phyloP scores from a whole-genome alignment of 495 filamentous ascomycete genomes.

The Pyrenopolyporus hunteri region DNA sequence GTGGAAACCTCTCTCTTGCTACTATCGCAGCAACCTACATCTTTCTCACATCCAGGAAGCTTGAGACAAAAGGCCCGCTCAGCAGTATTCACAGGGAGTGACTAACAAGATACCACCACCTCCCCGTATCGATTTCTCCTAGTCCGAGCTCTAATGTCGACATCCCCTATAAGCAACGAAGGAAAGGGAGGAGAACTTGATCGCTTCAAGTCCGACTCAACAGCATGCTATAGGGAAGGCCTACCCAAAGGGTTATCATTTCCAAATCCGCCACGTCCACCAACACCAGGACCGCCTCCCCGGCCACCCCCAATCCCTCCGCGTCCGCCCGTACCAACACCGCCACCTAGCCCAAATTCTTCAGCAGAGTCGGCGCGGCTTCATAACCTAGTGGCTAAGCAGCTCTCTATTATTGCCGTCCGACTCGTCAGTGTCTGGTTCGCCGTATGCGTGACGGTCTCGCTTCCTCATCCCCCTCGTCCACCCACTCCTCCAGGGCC shows the following conservation, averaged over 20 bases:
- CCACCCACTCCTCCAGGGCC: constrained; percentile 41
- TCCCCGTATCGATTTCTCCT: not conserved
- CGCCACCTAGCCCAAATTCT: constrained; percentile 39
- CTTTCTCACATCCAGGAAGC: not conserved
- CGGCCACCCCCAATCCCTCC: constrained; percentile 40
- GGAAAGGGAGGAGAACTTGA: not conserved
- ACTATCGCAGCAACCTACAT: not conserved
- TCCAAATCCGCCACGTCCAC: constrained; percentile 41
- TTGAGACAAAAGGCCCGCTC: not conserved
- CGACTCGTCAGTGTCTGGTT: constrained; percentile 15
- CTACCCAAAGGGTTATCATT: constrained; percentile 19
- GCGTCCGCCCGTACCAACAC: constrained; percentile 40
- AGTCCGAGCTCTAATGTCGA: not conserved
- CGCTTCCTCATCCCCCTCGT: constrained; percentile 35
- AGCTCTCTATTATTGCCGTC: constrained; percentile 24
- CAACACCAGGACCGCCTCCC: constrained; percentile 41
- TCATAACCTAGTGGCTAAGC: constrained; percentile 1
- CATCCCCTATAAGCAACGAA: not conserved
- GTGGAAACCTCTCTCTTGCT: not conserved
- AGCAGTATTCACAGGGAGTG: not conserved
- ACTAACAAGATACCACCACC: constrained; percentile 2
- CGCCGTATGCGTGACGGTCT: constrained; percentile 1
- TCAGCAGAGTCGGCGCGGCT: not conserved
- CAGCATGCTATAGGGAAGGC: not conserved
- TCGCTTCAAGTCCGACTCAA: not conserved